Conservation (phyloP, 352 stramenopile genomes). For the Phytopythium cucurbitacearum region DNA sequence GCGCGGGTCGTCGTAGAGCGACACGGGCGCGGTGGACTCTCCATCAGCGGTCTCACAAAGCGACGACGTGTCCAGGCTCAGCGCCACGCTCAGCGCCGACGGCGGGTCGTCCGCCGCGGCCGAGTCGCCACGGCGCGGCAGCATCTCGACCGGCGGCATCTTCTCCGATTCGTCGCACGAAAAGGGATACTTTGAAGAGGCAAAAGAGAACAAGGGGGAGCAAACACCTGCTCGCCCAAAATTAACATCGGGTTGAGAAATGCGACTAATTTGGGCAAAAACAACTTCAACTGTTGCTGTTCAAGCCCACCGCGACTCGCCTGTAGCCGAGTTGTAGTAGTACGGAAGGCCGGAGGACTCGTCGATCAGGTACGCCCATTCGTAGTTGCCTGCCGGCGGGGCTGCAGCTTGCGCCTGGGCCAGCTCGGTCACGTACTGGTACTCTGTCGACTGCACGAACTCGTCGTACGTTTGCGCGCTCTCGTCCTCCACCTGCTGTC, state of each 20-base stretch:
- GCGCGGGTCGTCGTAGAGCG: conserved; percentile 36
- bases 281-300: not conserved
- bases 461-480: conserved; percentile 72
- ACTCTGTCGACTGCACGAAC: conserved; percentile 69
- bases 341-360: conserved; percentile 58
- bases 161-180: no score
- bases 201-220: no score
- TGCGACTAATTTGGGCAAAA: not conserved
- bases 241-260: no score
- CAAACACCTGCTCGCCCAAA: no score
- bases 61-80: conserved; percentile 21
- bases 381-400: conserved; percentile 13
- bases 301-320: conserved; percentile 67
- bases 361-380: conserved; percentile 61
- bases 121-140: no score
- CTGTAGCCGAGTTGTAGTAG: conserved; percentile 72
- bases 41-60: conserved; percentile 3
- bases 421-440: conserved; percentile 70
- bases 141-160: no score
- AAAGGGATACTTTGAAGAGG: no score
- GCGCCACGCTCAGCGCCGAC: conserved; percentile 13
- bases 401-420: conserved; percentile 14
- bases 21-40: conserved; percentile 8
- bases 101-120: conserved; percentile 7
- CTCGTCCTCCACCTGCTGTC: conserved; percentile 43